Evolutionary conservation across 2,329 filamentous ascomycete genomes (phyloP), one percentile per base, ranked within the genome.

Genomic region (Neonectria ditissima): DNA sequence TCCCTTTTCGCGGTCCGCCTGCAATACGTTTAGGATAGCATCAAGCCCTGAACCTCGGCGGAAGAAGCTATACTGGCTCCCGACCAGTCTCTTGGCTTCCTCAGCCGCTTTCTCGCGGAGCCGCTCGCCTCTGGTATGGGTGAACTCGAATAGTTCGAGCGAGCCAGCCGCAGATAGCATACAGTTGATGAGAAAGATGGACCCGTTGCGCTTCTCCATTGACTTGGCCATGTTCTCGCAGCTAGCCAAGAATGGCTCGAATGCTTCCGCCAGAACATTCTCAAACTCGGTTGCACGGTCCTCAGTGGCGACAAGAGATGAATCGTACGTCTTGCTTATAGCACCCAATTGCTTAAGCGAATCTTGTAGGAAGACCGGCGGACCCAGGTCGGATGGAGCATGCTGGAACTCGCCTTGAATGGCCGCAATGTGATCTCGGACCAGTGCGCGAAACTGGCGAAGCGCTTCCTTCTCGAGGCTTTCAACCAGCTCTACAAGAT

Each of bases 261-360:
- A 88, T 0, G 93, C 90, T 72, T 95, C 92, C 43, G 84, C 83
- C 18, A 97, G 82, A 20, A 97, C 89, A 6, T 89, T 86, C 50
- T 92, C 86, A 72, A 97, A 97, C 39, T 89, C 89, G 41, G 87
- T 85, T 65, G 91, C 89, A 54, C 86, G 83, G 63, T 88, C 84
- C 9, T 84, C 79, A 1, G 82, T 79, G 3, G 86, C 80, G 2
- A 90, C 87, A 24, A 96, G 82, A 0, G 94, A 97, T 1, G 92
- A 91, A 69, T 97, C 93, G 74, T 94, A 95, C 20, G 92, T 96
- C 75, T 91, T 92, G 84, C 97, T 92, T 54, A 98, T 90, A 6
- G 88, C 85, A 37, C 85, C 87, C 9, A 99, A 82, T 69, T 92
- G 91, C 68, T 93, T 90, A 2, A 99, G 82, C 6, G 93, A 91